Evolutionary conservation across 306 rosid species (phyloP).

Genomic region (Quercus rubra): DNA sequence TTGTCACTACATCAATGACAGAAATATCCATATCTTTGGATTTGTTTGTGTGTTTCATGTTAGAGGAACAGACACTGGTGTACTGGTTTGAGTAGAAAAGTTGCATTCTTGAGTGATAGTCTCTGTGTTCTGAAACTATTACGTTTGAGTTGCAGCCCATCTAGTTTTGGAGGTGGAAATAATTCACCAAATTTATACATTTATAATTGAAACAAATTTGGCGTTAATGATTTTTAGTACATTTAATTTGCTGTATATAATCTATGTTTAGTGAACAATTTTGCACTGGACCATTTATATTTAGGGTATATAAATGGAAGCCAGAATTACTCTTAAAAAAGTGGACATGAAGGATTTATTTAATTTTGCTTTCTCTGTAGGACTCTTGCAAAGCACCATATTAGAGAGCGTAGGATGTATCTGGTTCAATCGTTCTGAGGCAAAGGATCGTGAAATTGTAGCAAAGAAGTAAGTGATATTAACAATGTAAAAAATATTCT

Average conservation of each 20-base stretch:
- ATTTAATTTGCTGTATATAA: not conserved
- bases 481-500: slow-evolving; percentile 1
- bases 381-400: slow-evolving; percentile 90
- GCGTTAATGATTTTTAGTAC: not conserved
- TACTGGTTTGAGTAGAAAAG: not conserved
- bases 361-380: slow-evolving; percentile 36
- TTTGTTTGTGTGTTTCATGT: not conserved
- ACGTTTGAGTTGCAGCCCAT: not conserved
- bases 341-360: not conserved
- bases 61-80: not conserved
- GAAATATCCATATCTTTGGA: not conserved
- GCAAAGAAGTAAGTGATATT: slow-evolving; percentile 71
- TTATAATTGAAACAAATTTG: not conserved
- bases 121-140: not conserved
- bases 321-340: not conserved
- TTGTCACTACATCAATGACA: not conserved
- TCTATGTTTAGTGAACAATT: not conserved
- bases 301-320: not conserved
- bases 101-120: not conserved
- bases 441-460: slow-evolving; percentile 95
- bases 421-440: slow-evolving; percentile 89
- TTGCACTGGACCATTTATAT: not conserved
- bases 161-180: not conserved
- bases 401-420: slow-evolving; percentile 96
- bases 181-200: not conserved